Conservation (phyloP, 1,284 basidiomycete species). For the Microstroma glucosiphilum region DNA sequence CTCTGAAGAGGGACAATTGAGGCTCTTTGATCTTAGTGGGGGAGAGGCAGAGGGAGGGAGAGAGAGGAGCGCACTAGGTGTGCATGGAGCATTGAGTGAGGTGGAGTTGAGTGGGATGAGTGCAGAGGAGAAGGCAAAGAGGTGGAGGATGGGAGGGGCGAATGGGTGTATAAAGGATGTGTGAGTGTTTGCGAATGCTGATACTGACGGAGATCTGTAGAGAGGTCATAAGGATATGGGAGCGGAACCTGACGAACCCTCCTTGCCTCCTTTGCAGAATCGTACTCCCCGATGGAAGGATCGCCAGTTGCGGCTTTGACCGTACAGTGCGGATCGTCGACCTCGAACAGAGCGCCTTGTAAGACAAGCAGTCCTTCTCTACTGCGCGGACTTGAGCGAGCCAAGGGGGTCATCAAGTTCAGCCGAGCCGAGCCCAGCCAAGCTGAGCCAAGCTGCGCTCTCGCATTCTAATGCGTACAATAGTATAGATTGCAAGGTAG, state of each 20-base stretch:
- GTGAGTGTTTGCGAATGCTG: background rate
- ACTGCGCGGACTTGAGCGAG: no score
- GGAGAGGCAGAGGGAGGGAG: background rate
- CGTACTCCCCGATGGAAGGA: background rate
- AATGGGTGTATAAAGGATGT: constrained; percentile 5
- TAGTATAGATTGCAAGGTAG: no score
- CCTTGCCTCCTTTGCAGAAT: background rate
- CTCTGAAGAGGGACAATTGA: constrained; percentile 38
- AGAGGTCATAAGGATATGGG: background rate
- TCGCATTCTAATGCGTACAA: no score
- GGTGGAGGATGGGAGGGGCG: background rate
- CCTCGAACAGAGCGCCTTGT: no score
- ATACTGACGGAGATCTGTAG: no score
- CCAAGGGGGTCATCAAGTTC: no score
- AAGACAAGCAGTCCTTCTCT: no score
- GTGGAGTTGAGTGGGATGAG: background rate
- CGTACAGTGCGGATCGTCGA: background rate
- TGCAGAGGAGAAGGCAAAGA: constrained; percentile 6
- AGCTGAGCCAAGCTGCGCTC: no score
- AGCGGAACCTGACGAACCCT: background rate
- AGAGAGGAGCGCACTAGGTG: constrained; percentile 4
- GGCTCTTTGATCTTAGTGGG: constrained; percentile 12
- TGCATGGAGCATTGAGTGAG: background rate
- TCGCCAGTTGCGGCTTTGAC: constrained; percentile 2
- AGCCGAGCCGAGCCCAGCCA: no score